Percentiles rank a stretch among this genome's conserved stretches.
These are phyloP conservation scores for Colletotrichum acutatum DNA, from an alignment of 2,329 filamentous ascomycete genomes.

Conservation along the genomic window DNA sequence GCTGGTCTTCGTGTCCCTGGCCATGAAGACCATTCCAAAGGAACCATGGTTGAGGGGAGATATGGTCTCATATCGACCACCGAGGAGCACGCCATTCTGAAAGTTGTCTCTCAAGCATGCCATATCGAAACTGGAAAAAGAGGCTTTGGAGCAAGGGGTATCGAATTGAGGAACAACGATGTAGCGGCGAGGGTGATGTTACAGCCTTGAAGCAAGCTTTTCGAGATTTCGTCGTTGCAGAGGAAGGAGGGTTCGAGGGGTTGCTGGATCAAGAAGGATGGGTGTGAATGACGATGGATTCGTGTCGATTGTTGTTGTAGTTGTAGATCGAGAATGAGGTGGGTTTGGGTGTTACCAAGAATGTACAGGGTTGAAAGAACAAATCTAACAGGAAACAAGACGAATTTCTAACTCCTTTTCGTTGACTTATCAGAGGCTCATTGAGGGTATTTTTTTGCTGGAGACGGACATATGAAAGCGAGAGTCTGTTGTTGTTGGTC, in stretches of 20 bases:
- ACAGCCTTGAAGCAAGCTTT: constrained; percentile 21
- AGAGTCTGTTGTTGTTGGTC: constrained; percentile 31
- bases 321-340: not conserved
- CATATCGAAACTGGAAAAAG: constrained; percentile 59
- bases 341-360: constrained; percentile 19
- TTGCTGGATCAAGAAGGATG: not conserved
- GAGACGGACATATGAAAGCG: constrained; percentile 36
- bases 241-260: constrained; percentile 1
- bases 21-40: constrained; percentile 98
- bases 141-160: constrained; percentile 34
- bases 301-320: not conserved
- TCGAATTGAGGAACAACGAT: constrained; percentile 25
- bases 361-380: constrained; percentile 28
- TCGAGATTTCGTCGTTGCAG: not conserved
- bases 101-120: constrained; percentile 90
- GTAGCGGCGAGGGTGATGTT: constrained; percentile 18
- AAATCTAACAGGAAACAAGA: constrained; percentile 37
- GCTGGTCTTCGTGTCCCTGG: constrained; percentile 80
- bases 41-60: constrained; percentile 98
- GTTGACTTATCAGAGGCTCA: constrained; percentile 53
- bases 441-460: constrained; percentile 42
- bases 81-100: constrained; percentile 80
- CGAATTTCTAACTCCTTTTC: constrained; percentile 40
- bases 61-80: constrained; percentile 90
- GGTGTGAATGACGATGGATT: not conserved